Evolutionary conservation across 805 yeast species (phyloP).

Genomic region (Tetrapisispora nanseiensis): DNA sequence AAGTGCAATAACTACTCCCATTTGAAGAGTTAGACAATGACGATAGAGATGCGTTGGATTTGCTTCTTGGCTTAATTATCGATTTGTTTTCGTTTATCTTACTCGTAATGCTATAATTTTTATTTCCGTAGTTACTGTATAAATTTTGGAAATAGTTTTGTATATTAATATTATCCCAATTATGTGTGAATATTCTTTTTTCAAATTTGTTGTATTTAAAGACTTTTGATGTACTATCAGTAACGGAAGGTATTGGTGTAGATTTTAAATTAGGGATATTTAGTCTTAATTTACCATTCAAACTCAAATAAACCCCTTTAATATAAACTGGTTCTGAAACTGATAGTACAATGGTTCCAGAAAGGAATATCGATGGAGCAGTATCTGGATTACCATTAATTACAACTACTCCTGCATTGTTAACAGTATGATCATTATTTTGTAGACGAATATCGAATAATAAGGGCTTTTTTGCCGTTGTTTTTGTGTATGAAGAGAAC

Average conservation of each 20-base stretch:
- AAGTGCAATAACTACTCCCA: slow-evolving; percentile 29
- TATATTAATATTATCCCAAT: slow-evolving; percentile 63
- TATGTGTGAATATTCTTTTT: slow-evolving; percentile 60
- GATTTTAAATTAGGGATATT: slow-evolving; percentile 19
- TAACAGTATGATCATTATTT: slow-evolving; percentile 64
- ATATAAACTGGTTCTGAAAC: slow-evolving; percentile 66
- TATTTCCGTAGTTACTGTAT: slow-evolving; percentile 18
- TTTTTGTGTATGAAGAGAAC: neutral
- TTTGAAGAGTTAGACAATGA: slow-evolving; percentile 22
- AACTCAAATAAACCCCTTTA: slow-evolving; percentile 50
- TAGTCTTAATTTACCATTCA: slow-evolving; percentile 58
- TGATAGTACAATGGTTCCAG: slow-evolving; percentile 71
- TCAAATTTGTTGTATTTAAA: slow-evolving; percentile 42
- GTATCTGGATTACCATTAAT: slow-evolving; percentile 69
- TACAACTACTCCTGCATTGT: slow-evolving; percentile 32
- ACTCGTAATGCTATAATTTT: slow-evolving; percentile 10
- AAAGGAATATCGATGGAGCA: slow-evolving; percentile 64
- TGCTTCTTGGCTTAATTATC: slow-evolving; percentile 21
- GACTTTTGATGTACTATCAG: neutral
- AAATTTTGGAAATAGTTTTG: slow-evolving; percentile 31
- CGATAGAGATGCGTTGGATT: slow-evolving; percentile 17
- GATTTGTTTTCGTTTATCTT: slow-evolving; percentile 9
- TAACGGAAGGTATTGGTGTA: slow-evolving; percentile 35
- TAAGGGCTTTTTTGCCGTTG: slow-evolving; percentile 12
- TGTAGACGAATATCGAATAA: slow-evolving; percentile 48